Conservation (phyloP, 2,329 filamentous ascomycete genomes). For the Exophiala aquamarina region DNA sequence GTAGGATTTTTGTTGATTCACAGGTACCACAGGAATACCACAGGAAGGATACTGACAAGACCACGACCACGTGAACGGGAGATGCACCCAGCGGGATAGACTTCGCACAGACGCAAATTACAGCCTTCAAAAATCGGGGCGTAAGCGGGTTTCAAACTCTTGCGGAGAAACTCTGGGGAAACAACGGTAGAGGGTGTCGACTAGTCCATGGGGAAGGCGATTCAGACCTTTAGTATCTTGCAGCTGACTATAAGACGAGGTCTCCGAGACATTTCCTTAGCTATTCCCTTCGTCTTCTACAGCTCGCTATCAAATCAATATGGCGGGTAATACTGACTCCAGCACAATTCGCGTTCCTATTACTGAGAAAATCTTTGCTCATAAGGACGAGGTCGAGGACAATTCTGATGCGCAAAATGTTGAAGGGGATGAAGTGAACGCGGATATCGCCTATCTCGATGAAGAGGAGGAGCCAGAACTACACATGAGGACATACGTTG, state of each 20-base stretch:
- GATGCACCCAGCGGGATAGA: too few relatives aligned
- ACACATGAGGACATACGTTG: conserved; percentile 22
- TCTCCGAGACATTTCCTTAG: background rate
- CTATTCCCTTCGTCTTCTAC: background rate
- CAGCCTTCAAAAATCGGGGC: background rate
- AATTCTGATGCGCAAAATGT: background rate
- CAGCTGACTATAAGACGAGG: background rate
- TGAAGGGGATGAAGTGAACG: background rate
- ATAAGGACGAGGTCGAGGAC: background rate
- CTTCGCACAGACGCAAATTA: too few relatives aligned
- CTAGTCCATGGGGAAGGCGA: background rate
- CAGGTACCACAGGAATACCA: background rate
- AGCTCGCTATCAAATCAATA: background rate
- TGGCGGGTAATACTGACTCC: background rate
- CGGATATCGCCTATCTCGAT: background rate
- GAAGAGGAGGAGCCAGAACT: conserved; percentile 24
- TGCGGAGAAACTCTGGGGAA: background rate
- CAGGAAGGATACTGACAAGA: background rate
- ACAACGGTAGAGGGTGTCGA: background rate
- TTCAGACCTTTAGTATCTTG: background rate
- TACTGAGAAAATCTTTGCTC: background rate
- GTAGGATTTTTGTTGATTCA: background rate
- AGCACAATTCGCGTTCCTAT: background rate
- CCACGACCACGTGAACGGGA: background rate
- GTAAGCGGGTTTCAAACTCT: background rate